Conservation (phyloP, 169 alveolate genomes). For the Cryptosporidium felis region DNA sequence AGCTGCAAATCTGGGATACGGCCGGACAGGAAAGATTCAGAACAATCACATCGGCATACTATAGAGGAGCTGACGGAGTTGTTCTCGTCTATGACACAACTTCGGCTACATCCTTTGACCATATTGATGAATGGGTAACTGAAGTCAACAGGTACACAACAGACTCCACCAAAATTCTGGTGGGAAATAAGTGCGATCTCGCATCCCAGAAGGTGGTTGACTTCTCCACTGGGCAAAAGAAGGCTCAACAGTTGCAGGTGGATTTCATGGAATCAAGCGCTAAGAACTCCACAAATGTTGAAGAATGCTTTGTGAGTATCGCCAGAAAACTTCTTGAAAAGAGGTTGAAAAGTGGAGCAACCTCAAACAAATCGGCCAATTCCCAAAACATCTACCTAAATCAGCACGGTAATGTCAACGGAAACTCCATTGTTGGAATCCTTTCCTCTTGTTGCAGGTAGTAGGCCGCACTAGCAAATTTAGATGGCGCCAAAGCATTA, state of each 20-base stretch:
- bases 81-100: conserved; percentile 92
- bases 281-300: conserved; percentile 66
- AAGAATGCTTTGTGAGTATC: conserved; percentile 46
- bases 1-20: conserved; percentile 96
- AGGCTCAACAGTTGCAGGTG: conserved; percentile 37
- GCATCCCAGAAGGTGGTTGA: conserved; percentile 51
- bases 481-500: conserved; percentile 46
- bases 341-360: conserved; percentile 16
- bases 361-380: neutral
- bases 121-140: conserved; percentile 90
- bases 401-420: conserved; percentile 7
- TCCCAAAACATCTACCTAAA: conserved; percentile 15
- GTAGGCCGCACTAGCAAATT: too few species aligned
- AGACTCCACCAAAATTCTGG: conserved; percentile 90
- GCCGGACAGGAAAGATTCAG: conserved; percentile 97
- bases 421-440: conserved; percentile 1
- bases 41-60: conserved; percentile 94
- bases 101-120: conserved; percentile 80
- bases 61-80: conserved; percentile 96
- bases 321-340: conserved; percentile 57
- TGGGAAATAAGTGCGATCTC: conserved; percentile 96
- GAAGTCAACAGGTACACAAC: conserved; percentile 94
- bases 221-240: conserved; percentile 20
- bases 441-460: conserved; percentile 43
- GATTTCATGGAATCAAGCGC: conserved; percentile 69